Percentiles rank a stretch among this genome's conserved stretches.
Evolutionary conservation across 2,329 filamentous ascomycete genomes (phyloP).

Genomic region (Stagonosporopsis rhizophila): DNA sequence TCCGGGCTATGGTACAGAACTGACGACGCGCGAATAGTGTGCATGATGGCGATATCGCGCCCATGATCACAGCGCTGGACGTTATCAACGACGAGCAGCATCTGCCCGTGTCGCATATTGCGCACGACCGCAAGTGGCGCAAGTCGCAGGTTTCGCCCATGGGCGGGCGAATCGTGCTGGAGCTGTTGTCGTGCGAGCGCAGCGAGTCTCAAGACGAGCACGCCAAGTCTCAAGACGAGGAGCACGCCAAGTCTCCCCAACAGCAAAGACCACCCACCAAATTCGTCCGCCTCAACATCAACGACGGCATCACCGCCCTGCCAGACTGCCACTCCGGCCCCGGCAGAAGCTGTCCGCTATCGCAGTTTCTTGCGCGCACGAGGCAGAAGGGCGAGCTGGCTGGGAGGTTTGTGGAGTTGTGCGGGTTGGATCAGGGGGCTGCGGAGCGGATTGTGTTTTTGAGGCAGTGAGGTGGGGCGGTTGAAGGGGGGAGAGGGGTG

Average conservation of each 20-base stretch:
- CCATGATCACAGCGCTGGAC: slow-evolving; percentile 61
- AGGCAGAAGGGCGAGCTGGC: slow-evolving; percentile 51
- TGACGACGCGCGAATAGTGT: slow-evolving; percentile 46
- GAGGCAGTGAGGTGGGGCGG: slow-evolving; percentile 49
- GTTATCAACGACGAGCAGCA: slow-evolving; percentile 53
- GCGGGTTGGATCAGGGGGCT: slow-evolving; percentile 54
- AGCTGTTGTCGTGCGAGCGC: slow-evolving; percentile 55
- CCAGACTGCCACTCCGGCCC: slow-evolving; percentile 57
- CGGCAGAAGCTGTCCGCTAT: slow-evolving; percentile 57
- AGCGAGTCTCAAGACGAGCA: not conserved
- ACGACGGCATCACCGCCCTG: slow-evolving; percentile 62
- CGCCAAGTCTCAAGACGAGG: too few species aligned
- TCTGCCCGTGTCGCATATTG: slow-evolving; percentile 57
- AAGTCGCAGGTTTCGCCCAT: slow-evolving; percentile 65
- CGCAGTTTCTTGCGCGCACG: slow-evolving; percentile 53
- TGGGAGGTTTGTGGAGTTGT: slow-evolving; percentile 58
- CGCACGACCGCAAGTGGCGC: slow-evolving; percentile 57
- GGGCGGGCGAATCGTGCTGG: slow-evolving; percentile 63
- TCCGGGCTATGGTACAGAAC: too few species aligned
- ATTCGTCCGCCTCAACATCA: slow-evolving; percentile 63
- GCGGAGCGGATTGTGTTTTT: slow-evolving; percentile 58
- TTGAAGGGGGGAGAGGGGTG: too few species aligned
- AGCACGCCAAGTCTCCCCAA: too few species aligned
- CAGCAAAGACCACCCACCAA: not conserved
- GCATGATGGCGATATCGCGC: slow-evolving; percentile 66